Percentiles rank a stretch among this genome's conserved stretches.
Evolutionary conservation across 306 rosid species (phyloP).

Genomic region (Aeschynomene evenia): DNA sequence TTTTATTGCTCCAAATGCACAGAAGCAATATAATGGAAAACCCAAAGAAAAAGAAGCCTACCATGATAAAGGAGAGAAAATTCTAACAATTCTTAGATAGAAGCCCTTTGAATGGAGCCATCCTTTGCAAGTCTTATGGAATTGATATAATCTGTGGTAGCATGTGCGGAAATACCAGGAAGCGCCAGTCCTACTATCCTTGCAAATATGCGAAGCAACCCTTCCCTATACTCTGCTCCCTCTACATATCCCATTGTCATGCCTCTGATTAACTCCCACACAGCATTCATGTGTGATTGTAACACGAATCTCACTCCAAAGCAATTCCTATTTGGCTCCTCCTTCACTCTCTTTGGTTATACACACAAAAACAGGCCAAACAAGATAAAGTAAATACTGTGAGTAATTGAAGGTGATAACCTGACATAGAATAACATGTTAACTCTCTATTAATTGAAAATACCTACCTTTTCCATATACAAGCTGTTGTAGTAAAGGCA

Average conservation of each 20-base stretch:
- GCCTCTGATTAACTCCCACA: constrained; percentile 71
- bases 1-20: not conserved
- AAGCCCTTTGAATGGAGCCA: constrained; percentile 38
- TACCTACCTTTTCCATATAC: constrained; percentile 50
- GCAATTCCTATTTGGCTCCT: constrained; percentile 76
- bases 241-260: constrained; percentile 50
- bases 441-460: constrained; percentile 3
- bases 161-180: constrained; percentile 74
- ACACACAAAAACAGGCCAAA: constrained; percentile 8
- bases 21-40: not conserved
- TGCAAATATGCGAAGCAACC: constrained; percentile 52
- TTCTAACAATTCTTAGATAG: constrained; percentile 31
- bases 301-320: constrained; percentile 47
- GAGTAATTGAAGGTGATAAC: not conserved
- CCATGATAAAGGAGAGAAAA: not conserved
- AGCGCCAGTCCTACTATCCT: constrained; percentile 58
- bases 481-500: constrained; percentile 76
- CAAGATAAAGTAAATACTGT: constrained; percentile 11
- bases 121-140: constrained; percentile 61
- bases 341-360: constrained; percentile 45
- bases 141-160: constrained; percentile 56
- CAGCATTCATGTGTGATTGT: constrained; percentile 54
- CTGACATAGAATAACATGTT: not conserved
- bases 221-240: constrained; percentile 67
- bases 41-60: constrained; percentile 16